phyloP scores from a whole-genome alignment of 2,329 filamentous ascomycete species.

The Cryphonectria japonica region DNA sequence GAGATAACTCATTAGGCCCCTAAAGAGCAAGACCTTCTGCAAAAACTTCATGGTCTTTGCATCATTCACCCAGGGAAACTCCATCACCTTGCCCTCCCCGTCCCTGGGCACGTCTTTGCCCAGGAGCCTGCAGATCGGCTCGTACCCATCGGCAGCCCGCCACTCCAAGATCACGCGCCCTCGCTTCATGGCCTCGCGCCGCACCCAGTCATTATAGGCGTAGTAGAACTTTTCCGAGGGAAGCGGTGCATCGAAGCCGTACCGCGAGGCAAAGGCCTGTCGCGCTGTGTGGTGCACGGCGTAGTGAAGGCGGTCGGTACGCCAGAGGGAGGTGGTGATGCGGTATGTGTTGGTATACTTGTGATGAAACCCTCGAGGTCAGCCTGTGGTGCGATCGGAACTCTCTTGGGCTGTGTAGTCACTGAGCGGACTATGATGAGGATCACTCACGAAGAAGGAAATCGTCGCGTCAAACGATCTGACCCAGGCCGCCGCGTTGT shows the following conservation, averaged over 20 bases:
- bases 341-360: neutral
- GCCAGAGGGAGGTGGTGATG: neutral
- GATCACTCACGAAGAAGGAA: neutral
- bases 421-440: neutral
- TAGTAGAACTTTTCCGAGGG: conserved; percentile 30
- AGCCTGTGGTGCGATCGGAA: neutral
- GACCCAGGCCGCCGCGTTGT: conserved; percentile 27
- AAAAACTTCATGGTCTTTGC: conserved; percentile 28
- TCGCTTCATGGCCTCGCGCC: conserved; percentile 37
- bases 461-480: neutral
- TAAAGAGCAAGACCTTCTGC: conserved; percentile 14
- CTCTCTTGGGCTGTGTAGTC: neutral
- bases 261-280: neutral
- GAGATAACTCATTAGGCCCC: conserved; percentile 20
- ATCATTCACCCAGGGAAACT: conserved; percentile 41
- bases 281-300: neutral
- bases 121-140: conserved; percentile 46
- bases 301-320: conserved; percentile 6
- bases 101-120: conserved; percentile 41
- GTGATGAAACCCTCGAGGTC: neutral
- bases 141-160: conserved; percentile 45
- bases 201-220: conserved; percentile 34
- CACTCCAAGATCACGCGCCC: conserved; percentile 43
- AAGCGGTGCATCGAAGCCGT: conserved; percentile 11
- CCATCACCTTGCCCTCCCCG: conserved; percentile 10